Conservation (phyloP, 768 basidiomycete genomes). For the Hortiboletus campestris region DNA sequence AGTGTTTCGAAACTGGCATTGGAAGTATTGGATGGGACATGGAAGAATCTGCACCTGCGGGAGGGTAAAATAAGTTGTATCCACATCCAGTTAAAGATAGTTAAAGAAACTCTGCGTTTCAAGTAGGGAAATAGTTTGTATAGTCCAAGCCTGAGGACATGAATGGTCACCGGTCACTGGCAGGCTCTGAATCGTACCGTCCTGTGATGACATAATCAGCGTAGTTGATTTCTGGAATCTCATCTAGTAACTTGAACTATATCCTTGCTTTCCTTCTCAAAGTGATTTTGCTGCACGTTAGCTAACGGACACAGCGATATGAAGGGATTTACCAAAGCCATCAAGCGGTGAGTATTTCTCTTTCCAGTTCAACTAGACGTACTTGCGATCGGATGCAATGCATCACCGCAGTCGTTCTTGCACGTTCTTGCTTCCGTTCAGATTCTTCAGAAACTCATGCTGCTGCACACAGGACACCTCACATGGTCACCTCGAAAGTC, state of each 20-base stretch:
- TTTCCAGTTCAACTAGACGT: background rate
- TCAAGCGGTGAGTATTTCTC: slow-evolving; percentile 57
- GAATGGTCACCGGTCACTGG: no score
- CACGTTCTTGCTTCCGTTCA: slow-evolving; percentile 1
- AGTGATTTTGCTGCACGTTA: background rate
- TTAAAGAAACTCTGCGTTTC: background rate
- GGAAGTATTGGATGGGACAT: background rate
- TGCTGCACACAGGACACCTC: slow-evolving; percentile 68
- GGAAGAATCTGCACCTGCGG: background rate
- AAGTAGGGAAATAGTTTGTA: no score
- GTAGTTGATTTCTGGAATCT: background rate
- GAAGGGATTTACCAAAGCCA: slow-evolving; percentile 82
- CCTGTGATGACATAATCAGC: slow-evolving; percentile 23
- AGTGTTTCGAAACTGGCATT: no score
- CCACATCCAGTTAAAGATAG: background rate
- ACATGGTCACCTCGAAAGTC: slow-evolving; percentile 80
- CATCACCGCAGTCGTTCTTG: slow-evolving; percentile 6
- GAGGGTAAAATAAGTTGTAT: background rate
- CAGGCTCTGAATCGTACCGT: no score
- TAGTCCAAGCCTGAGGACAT: no score
- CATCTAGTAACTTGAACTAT: background rate
- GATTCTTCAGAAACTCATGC: slow-evolving; percentile 9
- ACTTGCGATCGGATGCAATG: background rate
- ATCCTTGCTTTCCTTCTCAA: background rate
- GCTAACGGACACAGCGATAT: slow-evolving; percentile 39